Evolutionary conservation across 352 stramenopile genomes (phyloP), one percentile per base, ranked within the genome.

Genomic region (Peronospora belbahrii): DNA sequence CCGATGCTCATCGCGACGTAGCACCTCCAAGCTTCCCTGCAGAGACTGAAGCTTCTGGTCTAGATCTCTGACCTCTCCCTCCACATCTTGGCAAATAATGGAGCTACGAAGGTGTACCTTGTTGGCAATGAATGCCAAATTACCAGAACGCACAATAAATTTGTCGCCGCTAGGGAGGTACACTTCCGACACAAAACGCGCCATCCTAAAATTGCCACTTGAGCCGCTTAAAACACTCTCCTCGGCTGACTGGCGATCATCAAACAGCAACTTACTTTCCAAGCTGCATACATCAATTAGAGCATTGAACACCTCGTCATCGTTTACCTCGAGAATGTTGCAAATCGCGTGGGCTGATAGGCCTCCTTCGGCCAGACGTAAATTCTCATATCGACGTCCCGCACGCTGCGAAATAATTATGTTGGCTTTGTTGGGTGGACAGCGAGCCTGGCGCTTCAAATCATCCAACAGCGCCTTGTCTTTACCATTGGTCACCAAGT

Each of bases 281-380:
- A 71, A 87, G 39, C 62, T 83, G 49, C 78, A 85, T 4, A 87
- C 68, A 46, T 93, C 81, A 5, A 93, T 50, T 2, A 93, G 51
- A 31, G 76, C 76, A 39, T 93, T 93, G 41, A 88, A 93, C 3
- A 90, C 81, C 23, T 93, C 72, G 35, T 84, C 64, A 23, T 90
- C 48, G 13, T 56, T 74, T 7, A 93, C 68, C 35, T 88, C 72
- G 1, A 93, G 36, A 32, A 90, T 70, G 40, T 85, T 89, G 50
- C 70, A 84, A 42, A 93, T 85, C 8, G 78, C 69, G 32, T 90
- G 76, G n/a, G 42, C 34, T 0, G 56, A 59, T 2, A 89, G 52
- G 6, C 56, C 36, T 4, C 76, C 76, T 22, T 82, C 67, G 4
- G 78, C 65, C 0, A 88, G 15, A 8, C 71, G 72, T 19, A 93